phyloP scores from a whole-genome alignment of 306 rosid genomes.

The Clitoria ternatea region DNA sequence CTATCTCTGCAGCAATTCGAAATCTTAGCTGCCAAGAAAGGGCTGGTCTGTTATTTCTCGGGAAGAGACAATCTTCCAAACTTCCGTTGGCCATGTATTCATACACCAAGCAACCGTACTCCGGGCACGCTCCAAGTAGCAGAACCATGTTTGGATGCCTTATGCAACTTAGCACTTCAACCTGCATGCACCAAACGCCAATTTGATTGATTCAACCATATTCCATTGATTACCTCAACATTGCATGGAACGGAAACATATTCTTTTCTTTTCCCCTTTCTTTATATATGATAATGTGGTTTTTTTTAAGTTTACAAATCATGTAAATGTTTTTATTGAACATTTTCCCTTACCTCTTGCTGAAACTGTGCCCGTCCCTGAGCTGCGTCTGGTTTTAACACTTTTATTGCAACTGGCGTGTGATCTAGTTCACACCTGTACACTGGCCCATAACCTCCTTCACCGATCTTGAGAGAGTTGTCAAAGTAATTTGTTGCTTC shows the following conservation, averaged over 20 bases:
- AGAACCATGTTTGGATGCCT: slow-evolving; percentile 96
- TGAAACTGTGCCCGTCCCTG: slow-evolving; percentile 82
- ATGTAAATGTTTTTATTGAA: not conserved
- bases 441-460: slow-evolving; percentile 93
- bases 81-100: slow-evolving; percentile 88
- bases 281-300: not conserved
- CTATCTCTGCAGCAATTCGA: slow-evolving; percentile 81
- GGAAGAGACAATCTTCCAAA: slow-evolving; percentile 78
- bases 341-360: slow-evolving; percentile 50
- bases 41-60: slow-evolving; percentile 42
- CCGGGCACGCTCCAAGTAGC: slow-evolving; percentile 88
- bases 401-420: slow-evolving; percentile 76
- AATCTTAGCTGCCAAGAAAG: slow-evolving; percentile 84
- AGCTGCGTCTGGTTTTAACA: slow-evolving; percentile 69
- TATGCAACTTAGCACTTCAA: slow-evolving; percentile 74
- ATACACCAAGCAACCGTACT: slow-evolving; percentile 76
- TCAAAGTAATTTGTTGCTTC: slow-evolving; percentile 52
- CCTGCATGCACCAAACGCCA: slow-evolving; percentile 36
- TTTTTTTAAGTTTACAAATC: not conserved
- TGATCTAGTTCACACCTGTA: slow-evolving; percentile 66
- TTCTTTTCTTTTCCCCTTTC: too few species aligned
- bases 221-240: not conserved
- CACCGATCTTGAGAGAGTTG: slow-evolving; percentile 56
- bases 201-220: not conserved
- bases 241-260: not conserved